phyloP scores from a whole-genome alignment of 345 rosid species.

The Populus deltoides region DNA sequence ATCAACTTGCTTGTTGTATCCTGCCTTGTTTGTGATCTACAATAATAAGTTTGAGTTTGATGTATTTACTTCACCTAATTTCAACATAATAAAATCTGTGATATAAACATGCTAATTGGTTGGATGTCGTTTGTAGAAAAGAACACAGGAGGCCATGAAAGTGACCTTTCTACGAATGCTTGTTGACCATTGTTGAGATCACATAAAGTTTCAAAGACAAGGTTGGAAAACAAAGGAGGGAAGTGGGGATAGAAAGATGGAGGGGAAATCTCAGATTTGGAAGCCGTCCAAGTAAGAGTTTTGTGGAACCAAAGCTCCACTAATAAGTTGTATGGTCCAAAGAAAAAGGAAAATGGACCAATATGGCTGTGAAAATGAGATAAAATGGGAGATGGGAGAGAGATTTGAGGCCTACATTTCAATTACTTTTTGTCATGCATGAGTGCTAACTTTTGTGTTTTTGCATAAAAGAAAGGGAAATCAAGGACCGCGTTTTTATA shows the following conservation, averaged over 20 bases:
- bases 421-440: slow-evolving; percentile 17
- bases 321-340: slow-evolving; percentile 13
- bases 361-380: slow-evolving; percentile 5
- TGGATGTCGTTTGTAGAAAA: not conserved
- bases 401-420: slow-evolving; percentile 14
- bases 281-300: slow-evolving; percentile 22
- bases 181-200: slow-evolving; percentile 10
- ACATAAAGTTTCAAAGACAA: slow-evolving; percentile 6
- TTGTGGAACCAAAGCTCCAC: slow-evolving; percentile 27
- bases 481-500: slow-evolving; percentile 25
- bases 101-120: not conserved
- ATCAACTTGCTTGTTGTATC: not conserved
- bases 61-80: not conserved
- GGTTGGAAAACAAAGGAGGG: slow-evolving; percentile 5
- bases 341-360: slow-evolving; percentile 21
- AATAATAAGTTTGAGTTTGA: not conserved
- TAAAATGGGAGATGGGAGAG: not conserved
- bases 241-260: not conserved
- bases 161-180: slow-evolving; percentile 13
- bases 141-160: slow-evolving; percentile 8
- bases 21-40: not conserved
- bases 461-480: slow-evolving; percentile 5
- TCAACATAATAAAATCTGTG: too few relatives aligned
- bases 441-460: slow-evolving; percentile 27
- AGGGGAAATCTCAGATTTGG: slow-evolving; percentile 6